These are phyloP conservation scores for Nymphaea thermarum DNA, from an alignment of 164 flowering plant species.

Conservation along the genomic window DNA sequence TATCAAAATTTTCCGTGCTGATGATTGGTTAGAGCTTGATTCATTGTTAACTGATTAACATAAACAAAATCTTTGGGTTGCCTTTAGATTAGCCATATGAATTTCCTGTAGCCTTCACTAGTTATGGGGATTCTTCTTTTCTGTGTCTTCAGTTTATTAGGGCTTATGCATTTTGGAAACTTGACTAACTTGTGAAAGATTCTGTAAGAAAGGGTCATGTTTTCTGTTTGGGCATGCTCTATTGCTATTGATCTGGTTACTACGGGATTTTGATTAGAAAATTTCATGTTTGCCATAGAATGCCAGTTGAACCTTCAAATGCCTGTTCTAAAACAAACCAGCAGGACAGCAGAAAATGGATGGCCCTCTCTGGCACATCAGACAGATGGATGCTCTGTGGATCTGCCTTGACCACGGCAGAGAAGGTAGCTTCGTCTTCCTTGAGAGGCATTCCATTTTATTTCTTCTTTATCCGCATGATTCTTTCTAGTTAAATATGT, in stretches of 20 bases:
- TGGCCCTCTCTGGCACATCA: slow-evolving; percentile 15
- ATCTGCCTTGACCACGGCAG: slow-evolving; percentile 58
- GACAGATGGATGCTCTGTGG: slow-evolving; percentile 62
- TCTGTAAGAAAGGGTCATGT: neutral
- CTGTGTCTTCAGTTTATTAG: too few relatives aligned
- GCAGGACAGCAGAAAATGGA: slow-evolving; percentile 15
- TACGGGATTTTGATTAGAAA: neutral
- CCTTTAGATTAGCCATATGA: too few relatives aligned
- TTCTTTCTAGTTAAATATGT: too few relatives aligned
- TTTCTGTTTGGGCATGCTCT: neutral
- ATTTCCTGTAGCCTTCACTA: too few relatives aligned
- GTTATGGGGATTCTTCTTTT: too few relatives aligned
- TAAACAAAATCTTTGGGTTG: too few relatives aligned
- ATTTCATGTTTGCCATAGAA: slow-evolving; percentile 13
- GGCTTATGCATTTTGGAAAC: neutral
- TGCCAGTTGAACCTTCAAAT: neutral
- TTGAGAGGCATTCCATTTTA: too few relatives aligned
- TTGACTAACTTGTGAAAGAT: slow-evolving; percentile 7
- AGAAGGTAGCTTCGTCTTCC: slow-evolving; percentile 40
- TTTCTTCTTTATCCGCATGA: too few relatives aligned
- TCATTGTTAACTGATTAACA: too few relatives aligned
- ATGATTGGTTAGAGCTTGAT: too few relatives aligned
- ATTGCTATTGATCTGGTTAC: neutral
- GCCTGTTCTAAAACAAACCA: slow-evolving; percentile 2
- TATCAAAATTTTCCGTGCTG: too few relatives aligned